Conservation (phyloP, 1,284 basidiomycete genomes). For the Apiotrichum laibachii region DNA sequence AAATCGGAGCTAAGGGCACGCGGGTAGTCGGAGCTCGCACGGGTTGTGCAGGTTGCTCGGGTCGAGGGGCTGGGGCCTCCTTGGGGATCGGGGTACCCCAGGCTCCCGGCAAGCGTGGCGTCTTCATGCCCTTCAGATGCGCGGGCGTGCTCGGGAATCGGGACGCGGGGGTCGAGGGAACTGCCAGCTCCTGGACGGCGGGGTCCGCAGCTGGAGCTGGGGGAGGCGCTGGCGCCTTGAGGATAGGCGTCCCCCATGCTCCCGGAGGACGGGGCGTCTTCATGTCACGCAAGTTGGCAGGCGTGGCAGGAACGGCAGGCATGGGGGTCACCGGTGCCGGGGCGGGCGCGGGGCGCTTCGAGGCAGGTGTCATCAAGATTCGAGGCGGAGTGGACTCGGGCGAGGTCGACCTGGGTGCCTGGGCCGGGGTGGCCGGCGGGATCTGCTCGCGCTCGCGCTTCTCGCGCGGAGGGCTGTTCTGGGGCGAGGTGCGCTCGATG, state of each 20-base stretch:
- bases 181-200: background rate
- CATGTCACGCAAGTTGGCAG: background rate
- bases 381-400: background rate
- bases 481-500: too few species aligned
- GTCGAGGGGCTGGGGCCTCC: too few species aligned
- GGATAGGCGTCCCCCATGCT: constrained; percentile 2
- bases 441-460: too few species aligned
- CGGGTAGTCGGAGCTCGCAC: too few species aligned
- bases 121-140: constrained; percentile 1
- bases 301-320: background rate
- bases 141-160: background rate
- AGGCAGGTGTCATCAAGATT: background rate
- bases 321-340: background rate
- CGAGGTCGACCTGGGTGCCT: background rate
- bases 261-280: constrained; percentile 5
- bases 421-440: too few species aligned
- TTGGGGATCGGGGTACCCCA: constrained; percentile 14
- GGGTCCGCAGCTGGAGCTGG: background rate
- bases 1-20: background rate
- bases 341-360: background rate
- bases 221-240: background rate
- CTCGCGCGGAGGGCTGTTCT: too few species aligned
- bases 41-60: too few species aligned
- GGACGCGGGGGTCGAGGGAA: background rate
- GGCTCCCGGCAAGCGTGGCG: constrained; percentile 29